These are phyloP conservation scores for Stereocaulon alpinum DNA, from an alignment of 495 filamentous ascomycete species.

Conservation along the genomic window DNA sequence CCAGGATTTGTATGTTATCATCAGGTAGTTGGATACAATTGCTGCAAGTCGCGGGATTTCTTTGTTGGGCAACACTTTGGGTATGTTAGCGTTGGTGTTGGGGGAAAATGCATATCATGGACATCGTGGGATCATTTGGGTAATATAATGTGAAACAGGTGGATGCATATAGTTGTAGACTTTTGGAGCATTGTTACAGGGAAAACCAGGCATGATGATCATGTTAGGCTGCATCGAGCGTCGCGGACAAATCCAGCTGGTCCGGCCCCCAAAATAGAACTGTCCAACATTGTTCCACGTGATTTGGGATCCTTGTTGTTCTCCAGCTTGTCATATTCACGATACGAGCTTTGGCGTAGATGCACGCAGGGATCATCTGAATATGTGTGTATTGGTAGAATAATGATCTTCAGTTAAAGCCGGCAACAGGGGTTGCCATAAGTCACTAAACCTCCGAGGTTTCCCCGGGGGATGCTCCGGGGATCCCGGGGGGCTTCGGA, in stretches of 20 bases:
- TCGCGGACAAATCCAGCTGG: background rate
- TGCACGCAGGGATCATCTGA: background rate
- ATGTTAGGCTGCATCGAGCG: background rate
- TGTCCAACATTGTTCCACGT: too few relatives aligned
- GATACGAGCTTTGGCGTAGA: background rate
- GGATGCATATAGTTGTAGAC: background rate
- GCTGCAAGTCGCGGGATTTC: background rate
- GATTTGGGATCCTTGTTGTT: too few relatives aligned
- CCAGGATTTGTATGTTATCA: background rate
- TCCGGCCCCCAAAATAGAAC: slow-evolving; percentile 3
- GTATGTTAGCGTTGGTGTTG: slow-evolving; percentile 4
- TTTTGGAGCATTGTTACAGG: background rate
- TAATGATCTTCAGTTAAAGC: background rate
- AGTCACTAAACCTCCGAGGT: too few relatives aligned
- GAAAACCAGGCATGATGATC: slow-evolving; percentile 1
- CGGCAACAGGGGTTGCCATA: too few relatives aligned
- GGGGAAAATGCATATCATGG: background rate
- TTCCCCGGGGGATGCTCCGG: too few relatives aligned
- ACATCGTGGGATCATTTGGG: background rate
- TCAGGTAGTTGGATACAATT: background rate
- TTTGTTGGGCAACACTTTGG: background rate
- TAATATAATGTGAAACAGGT: background rate
- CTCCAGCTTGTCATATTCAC: too few relatives aligned
- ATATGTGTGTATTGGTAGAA: background rate
- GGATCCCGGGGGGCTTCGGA: too few relatives aligned